Base-by-base conservation (phyloP, 345 rosid genomes). In the Cardiospermum halicacabum region DNA sequence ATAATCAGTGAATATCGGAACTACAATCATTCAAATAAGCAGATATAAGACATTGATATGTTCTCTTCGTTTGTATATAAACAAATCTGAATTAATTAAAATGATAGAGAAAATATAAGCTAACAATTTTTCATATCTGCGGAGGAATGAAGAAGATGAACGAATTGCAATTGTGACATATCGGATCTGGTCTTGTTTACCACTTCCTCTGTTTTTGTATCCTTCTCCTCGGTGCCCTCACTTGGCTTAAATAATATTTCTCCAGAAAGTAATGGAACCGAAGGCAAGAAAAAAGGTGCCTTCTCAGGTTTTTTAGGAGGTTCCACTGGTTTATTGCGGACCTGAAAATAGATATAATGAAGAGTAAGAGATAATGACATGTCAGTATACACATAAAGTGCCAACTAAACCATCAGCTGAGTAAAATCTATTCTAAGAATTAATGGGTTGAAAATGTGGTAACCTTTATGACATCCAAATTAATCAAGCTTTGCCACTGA, bases 401-500 rank as follows among this genome's bases (percentile, higher is more conserved):
- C n/a, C 4, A 12, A 19, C 26, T 0, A n/a, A 60, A 49, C 34
- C 15, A 32, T 21, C 22, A 63, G 43, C 51, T 32, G 22, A 49
- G 10, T 31, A 13, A 45, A 47, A 47, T 12, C 51, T 40, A 36
- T 51, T 31, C 42, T 11, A n/a, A 15, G 30, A 19, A 11, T 7
- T 13, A 59, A 25, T 7, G 42, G 6, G 16, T 19, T 40, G 4
- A 59, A 13, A 18, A 36, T 40, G 37, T 58, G 12, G 53, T 48
- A 19, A 94, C 99, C 96, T 91, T 94, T 75, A 91, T 94, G 56
- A 89, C 85, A 75, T 91, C 97, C 72, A 94, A 80, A 83, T 89
- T 94, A 77, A 94, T 80, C 87, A 91, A 77, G 74, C 96, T 80
- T 67, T 94, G 97, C 99, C 97, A 94, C 64, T 94, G 97, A 83